Evolutionary conservation across 75 land plant genomes (phyloP).

Genomic region (Azolla pinnata): DNA sequence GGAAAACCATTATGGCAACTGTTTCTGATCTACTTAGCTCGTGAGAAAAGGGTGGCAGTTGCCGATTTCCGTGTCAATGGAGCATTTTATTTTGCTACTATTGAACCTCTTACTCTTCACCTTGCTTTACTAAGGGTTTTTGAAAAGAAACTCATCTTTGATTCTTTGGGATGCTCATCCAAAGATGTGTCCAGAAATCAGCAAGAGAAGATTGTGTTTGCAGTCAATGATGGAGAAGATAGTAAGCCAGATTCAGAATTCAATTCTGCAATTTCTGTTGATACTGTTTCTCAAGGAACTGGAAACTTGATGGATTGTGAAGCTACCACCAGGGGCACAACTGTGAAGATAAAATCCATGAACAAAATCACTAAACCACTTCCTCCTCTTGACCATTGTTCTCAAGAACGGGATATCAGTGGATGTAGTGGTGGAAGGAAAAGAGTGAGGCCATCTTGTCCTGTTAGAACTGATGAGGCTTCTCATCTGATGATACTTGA

Average conservation of each 20-base stretch:
- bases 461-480: not conserved
- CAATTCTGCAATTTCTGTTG: not conserved
- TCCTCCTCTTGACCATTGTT: not conserved
- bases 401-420: no score
- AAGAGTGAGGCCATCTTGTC: not conserved
- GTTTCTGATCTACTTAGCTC: slow-evolving; percentile 45
- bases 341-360: no score
- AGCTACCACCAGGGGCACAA: no score
- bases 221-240: not conserved
- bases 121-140: slow-evolving; percentile 38
- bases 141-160: not conserved
- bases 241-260: not conserved
- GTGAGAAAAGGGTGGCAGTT: slow-evolving; percentile 26
- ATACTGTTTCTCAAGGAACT: not conserved
- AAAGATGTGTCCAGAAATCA: not conserved
- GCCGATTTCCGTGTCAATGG: slow-evolving; percentile 42
- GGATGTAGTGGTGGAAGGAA: not conserved
- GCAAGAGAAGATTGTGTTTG: not conserved
- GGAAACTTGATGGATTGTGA: no score
- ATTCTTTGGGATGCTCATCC: not conserved
- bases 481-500: slow-evolving; percentile 15
- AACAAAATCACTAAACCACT: no score
- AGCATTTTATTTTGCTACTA: slow-evolving; percentile 21
- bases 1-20: slow-evolving; percentile 54
- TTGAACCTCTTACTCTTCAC: slow-evolving; percentile 55